Percentiles rank a stretch among this genome's conserved stretches.
phyloP scores from a whole-genome alignment of 495 filamentous ascomycete genomes.

The Parachaetomium inaequale region DNA sequence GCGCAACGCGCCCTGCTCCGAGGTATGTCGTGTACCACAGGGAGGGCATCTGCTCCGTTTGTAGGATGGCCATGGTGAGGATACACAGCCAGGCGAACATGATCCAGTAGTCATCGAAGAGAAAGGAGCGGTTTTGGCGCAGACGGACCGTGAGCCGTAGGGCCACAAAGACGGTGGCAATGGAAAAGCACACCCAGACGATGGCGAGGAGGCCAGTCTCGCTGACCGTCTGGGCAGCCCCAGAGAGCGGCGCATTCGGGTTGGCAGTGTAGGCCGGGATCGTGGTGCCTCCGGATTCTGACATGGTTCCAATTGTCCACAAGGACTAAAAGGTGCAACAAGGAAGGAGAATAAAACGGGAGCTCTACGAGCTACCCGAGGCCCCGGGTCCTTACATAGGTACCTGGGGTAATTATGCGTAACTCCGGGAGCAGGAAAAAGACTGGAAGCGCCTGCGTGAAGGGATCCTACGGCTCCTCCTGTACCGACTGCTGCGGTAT shows the following conservation, averaged over 20 bases:
- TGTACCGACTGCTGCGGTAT: no score
- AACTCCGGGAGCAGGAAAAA: no score
- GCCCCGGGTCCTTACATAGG: no score
- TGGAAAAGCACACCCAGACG: slow-evolving; percentile 12
- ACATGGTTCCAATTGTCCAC: neutral
- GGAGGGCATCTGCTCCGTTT: neutral
- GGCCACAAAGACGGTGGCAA: neutral
- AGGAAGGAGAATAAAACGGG: no score
- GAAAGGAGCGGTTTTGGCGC: neutral
- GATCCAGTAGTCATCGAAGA: slow-evolving; percentile 9
- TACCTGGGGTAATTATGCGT: no score
- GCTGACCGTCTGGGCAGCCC: neutral
- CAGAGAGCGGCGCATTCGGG: slow-evolving; percentile 4
- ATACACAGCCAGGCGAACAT: neutral
- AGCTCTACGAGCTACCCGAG: no score
- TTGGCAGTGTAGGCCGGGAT: neutral
- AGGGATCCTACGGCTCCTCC: no score
- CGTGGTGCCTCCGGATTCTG: no score
- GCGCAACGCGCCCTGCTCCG: neutral
- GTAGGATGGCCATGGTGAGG: slow-evolving; percentile 5
- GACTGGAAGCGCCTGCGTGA: no score
- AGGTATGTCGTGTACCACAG: slow-evolving; percentile 12
- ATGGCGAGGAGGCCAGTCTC: slow-evolving; percentile 6
- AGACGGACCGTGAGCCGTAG: slow-evolving; percentile 5
- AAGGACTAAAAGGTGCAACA: no score